These are phyloP conservation scores for Blastobotrys mokoenaii DNA, from an alignment of 805 yeast genomes.

Conservation along the genomic window DNA sequence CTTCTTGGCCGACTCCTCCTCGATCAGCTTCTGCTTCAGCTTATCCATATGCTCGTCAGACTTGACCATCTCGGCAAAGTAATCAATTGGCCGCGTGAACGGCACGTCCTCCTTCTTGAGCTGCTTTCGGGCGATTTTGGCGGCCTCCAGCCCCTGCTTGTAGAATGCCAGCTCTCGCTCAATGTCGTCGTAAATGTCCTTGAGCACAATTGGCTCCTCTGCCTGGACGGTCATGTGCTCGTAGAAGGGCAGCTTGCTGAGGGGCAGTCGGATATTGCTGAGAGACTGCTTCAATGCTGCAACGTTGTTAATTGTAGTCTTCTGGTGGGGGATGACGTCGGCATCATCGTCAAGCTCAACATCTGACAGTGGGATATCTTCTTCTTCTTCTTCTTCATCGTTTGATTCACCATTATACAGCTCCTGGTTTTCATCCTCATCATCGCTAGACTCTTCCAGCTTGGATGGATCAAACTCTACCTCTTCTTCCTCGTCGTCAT, in stretches of 20 bases:
- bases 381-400: conserved; percentile 58
- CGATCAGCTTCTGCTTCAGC: conserved; percentile 69
- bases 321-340: conserved; percentile 87
- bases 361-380: conserved; percentile 81
- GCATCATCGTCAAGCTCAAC: conserved; percentile 92
- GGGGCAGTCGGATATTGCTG: conserved; percentile 35
- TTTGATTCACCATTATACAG: conserved; percentile 41
- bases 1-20: conserved; percentile 63
- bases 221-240: conserved; percentile 77
- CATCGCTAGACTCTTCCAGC: conserved; percentile 32
- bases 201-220: conserved; percentile 48
- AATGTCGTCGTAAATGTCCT: conserved; percentile 89
- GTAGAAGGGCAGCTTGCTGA: conserved; percentile 59
- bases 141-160: conserved; percentile 87
- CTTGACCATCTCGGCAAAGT: conserved; percentile 97
- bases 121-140: conserved; percentile 60
- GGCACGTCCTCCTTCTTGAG: conserved; percentile 63
- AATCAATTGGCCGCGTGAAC: conserved; percentile 88
- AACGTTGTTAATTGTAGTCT: conserved; percentile 76
- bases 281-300: conserved; percentile 47
- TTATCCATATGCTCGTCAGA: conserved; percentile 97
- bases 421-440: conserved; percentile 33
- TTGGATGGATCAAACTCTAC: conserved; percentile 25
- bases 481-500: conserved; percentile 27
- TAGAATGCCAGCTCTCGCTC: conserved; percentile 93